Conservation (phyloP, 345 rosid species). For the Eutrema heterophyllum region DNA sequence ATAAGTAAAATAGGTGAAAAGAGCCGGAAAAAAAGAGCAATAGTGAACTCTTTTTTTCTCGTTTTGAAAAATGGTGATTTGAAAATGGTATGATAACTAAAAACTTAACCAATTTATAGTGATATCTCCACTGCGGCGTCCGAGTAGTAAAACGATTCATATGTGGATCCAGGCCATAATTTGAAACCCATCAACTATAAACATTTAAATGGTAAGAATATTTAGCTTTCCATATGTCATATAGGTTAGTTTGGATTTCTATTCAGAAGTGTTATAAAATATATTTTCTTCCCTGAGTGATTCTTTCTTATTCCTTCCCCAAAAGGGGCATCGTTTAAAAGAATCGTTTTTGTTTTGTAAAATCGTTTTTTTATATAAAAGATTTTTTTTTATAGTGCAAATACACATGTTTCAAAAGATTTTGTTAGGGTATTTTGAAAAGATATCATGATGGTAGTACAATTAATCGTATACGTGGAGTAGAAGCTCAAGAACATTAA, state of each 20-base stretch:
- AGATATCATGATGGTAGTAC: background rate
- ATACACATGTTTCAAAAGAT: background rate
- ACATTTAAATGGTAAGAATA: background rate
- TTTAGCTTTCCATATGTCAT: background rate
- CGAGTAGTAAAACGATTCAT: background rate
- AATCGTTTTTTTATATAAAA: too few species aligned
- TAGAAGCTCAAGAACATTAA: slow-evolving; percentile 30
- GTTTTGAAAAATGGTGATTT: background rate
- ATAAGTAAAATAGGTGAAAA: background rate
- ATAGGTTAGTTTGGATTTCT: background rate
- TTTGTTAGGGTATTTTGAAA: background rate
- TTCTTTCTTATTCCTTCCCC: too few species aligned
- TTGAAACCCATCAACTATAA: background rate
- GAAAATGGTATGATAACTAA: background rate
- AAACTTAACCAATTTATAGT: background rate
- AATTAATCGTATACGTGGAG: slow-evolving; percentile 13
- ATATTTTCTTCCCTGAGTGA: too few species aligned
- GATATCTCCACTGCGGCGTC: background rate
- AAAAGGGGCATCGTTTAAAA: too few species aligned
- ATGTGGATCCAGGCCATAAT: background rate
- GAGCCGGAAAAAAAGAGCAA: background rate
- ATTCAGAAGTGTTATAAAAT: background rate
- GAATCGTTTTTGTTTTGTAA: too few species aligned
- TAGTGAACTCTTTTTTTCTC: background rate
- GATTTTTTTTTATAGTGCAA: too few species aligned